Evolutionary conservation across 2,329 filamentous ascomycete genomes (phyloP), one percentile per base, ranked within the genome.

Genomic region (Alternaria postmessia): DNA sequence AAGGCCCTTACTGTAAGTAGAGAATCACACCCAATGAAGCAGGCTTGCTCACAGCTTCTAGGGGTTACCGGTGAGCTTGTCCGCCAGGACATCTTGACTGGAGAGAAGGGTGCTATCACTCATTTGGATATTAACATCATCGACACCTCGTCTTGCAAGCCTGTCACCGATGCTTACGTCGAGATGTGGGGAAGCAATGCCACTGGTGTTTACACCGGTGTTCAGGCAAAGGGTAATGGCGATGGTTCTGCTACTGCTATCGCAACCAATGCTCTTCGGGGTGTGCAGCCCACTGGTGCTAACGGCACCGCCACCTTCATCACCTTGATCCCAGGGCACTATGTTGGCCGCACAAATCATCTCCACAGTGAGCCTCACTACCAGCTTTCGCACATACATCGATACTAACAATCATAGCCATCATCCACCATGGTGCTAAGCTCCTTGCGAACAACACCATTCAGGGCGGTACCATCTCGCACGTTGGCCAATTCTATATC

Each of bases 401-500:
- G 2, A 49, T 16, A 38, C 47, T 54, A 28, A 67, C 41, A 30
- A 18, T 38, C 42, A 54, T 14, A 75, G 74, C 72, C 16, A 73
- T 76, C 52, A 70, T 81, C 41, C 78, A 80, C 59, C 74, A 77
- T 59, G 75, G 76, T 48, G 73, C 69, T 44, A 79, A 75, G 42
- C 68, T 81, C 7, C 78, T 81, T 46, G 65, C 79, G 47, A 87
- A 84, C 69, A 85, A 83, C 54, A 85, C 85, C 58, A 82, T 86
- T 62, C 75, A 77, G 41, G 84, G 81, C 61, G 80, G 81, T 16
- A 80, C 77, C 51, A 82, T 86, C 58, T 83, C 84, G 7, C 87
- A 90, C 76, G 82, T 89, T 39, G 88, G 88, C 18, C 88, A 91
- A 73, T 71, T 88, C 51, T 90, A 88, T 81, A 88, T 88, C 57